These are phyloP conservation scores for Penicillium malachiteum DNA, from an alignment of 495 filamentous ascomycete species.

Conservation along the genomic window DNA sequence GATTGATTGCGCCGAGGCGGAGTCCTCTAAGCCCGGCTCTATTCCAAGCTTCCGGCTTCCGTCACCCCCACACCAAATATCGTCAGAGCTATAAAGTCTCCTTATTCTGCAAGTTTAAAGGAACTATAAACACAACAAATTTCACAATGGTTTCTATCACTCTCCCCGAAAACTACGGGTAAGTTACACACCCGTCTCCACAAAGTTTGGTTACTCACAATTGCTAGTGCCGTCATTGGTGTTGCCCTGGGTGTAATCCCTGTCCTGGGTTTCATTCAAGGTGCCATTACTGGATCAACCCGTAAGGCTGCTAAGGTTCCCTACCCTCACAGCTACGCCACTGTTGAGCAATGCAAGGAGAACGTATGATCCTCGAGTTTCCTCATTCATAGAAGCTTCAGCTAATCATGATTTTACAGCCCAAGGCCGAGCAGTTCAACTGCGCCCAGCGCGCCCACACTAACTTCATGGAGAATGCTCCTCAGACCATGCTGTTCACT, in stretches of 20 bases:
- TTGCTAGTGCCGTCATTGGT: slow-evolving; percentile 55
- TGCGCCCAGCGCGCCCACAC: slow-evolving; percentile 71
- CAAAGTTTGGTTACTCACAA: background rate
- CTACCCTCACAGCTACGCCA: slow-evolving; percentile 66
- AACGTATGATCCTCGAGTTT: slow-evolving; percentile 43
- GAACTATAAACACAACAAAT: background rate
- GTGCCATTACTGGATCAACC: slow-evolving; percentile 34
- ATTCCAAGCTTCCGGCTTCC: background rate
- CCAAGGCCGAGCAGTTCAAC: slow-evolving; percentile 54
- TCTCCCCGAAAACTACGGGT: slow-evolving; percentile 53
- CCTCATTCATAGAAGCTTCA: slow-evolving; percentile 13
- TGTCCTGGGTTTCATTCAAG: slow-evolving; percentile 61
- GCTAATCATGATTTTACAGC: slow-evolving; percentile 17
- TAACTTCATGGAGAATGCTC: slow-evolving; percentile 68
- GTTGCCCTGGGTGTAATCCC: slow-evolving; percentile 53
- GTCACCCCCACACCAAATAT: background rate
- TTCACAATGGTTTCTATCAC: slow-evolving; percentile 41
- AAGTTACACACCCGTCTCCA: slow-evolving; percentile 7
- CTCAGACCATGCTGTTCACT: slow-evolving; percentile 55
- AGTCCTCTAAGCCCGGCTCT: too few species aligned
- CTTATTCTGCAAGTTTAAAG: background rate
- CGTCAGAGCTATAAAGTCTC: slow-evolving; percentile 1
- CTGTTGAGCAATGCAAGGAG: slow-evolving; percentile 50
- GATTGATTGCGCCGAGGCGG: slow-evolving; percentile 11
- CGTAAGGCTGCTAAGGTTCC: slow-evolving; percentile 57